A percentile compares a stretch with the other conserved stretches of the same genome.
These are phyloP conservation scores for Botrytis tulipae DNA, from an alignment of 2,329 filamentous ascomycete species.

Conservation along the genomic window DNA sequence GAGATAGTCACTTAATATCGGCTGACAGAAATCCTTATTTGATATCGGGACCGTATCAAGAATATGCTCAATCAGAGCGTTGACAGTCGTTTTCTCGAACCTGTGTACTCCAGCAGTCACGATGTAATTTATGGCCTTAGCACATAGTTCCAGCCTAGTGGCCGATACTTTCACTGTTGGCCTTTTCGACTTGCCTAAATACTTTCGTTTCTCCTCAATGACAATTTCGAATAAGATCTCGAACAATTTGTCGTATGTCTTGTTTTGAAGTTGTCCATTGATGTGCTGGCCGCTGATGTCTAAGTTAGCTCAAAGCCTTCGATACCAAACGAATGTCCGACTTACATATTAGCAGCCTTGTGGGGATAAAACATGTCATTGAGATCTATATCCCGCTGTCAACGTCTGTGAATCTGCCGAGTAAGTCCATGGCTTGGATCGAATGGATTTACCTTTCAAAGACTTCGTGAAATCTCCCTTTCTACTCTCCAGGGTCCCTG, in stretches of 20 bases:
- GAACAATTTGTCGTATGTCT: constrained; percentile 69
- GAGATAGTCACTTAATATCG: constrained; percentile 73
- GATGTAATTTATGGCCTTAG: constrained; percentile 67
- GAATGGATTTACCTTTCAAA: constrained; percentile 24
- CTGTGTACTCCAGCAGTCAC: constrained; percentile 67
- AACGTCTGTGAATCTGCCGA: not conserved
- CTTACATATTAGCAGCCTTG: constrained; percentile 34
- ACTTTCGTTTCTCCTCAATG: constrained; percentile 64
- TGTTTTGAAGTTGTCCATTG: constrained; percentile 57
- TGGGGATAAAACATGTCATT: constrained; percentile 35
- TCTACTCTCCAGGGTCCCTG: constrained; percentile 8
- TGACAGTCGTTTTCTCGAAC: constrained; percentile 74
- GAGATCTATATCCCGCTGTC: constrained; percentile 30
- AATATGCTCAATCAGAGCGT: constrained; percentile 77
- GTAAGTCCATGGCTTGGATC: not conserved
- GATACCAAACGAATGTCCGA: not conserved
- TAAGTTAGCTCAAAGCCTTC: constrained; percentile 22
- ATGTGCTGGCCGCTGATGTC: constrained; percentile 48
- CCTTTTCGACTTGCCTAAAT: constrained; percentile 46
- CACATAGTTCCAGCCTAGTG: constrained; percentile 59
- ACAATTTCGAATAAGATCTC: constrained; percentile 74
- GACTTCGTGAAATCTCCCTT: constrained; percentile 11
- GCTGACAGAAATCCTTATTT: constrained; percentile 63
- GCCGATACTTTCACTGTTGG: not conserved
- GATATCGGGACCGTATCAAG: constrained; percentile 66